Evolutionary conservation across 2,329 filamentous ascomycete genomes (phyloP).

Genomic region (Fusarium setosum): DNA sequence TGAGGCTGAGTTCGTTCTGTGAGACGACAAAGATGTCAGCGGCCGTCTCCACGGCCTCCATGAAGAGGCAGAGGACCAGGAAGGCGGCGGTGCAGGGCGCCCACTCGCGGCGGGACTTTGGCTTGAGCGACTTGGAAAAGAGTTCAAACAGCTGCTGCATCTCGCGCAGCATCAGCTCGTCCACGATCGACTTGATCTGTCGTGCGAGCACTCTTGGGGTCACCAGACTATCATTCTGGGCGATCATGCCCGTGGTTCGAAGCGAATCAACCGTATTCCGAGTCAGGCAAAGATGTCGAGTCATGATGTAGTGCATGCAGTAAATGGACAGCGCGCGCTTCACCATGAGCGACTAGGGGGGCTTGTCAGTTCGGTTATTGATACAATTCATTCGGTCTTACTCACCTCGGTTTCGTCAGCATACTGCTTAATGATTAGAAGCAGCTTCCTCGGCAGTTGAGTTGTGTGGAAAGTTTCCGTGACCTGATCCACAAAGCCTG

Average conservation of each 20-base stretch:
- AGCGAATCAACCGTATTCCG: slow-evolving; percentile 55
- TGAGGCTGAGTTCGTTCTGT: slow-evolving; percentile 61
- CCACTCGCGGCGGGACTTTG: slow-evolving; percentile 64
- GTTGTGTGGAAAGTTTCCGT: slow-evolving; percentile 60
- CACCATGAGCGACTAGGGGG: slow-evolving; percentile 58
- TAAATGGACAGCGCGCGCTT: slow-evolving; percentile 65
- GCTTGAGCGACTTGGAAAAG: slow-evolving; percentile 65
- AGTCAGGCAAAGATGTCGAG: slow-evolving; percentile 65
- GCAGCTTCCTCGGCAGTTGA: slow-evolving; percentile 57
- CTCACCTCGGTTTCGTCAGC: slow-evolving; percentile 58
- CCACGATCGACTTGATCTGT: slow-evolving; percentile 67
- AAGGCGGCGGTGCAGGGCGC: slow-evolving; percentile 68
- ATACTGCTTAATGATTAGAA: slow-evolving; percentile 61
- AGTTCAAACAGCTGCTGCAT: slow-evolving; percentile 63
- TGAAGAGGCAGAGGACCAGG: slow-evolving; percentile 67
- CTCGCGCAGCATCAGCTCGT: slow-evolving; percentile 65
- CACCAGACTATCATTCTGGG: slow-evolving; percentile 56
- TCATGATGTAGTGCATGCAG: slow-evolving; percentile 68
- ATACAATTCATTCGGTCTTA: slow-evolving; percentile 19
- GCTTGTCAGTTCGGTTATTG: slow-evolving; percentile 16
- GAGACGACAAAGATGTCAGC: slow-evolving; percentile 63
- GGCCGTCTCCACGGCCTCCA: slow-evolving; percentile 67
- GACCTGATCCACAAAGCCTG: slow-evolving; percentile 60
- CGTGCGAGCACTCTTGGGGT: slow-evolving; percentile 66
- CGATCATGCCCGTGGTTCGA: slow-evolving; percentile 54